Base-by-base conservation (phyloP, 2,329 filamentous ascomycete genomes). In the Claviceps sorghi region DNA sequence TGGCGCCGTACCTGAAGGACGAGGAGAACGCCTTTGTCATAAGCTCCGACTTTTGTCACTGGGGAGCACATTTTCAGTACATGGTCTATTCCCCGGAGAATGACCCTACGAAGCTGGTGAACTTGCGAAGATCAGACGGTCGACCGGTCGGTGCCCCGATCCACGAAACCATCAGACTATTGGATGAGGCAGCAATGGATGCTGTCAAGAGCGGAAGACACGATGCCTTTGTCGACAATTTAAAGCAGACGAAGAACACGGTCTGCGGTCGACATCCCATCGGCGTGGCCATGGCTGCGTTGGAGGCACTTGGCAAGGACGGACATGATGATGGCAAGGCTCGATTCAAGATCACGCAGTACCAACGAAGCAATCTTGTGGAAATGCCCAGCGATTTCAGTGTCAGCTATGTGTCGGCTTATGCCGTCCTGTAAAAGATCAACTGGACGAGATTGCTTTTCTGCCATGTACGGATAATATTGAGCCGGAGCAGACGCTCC, bases 31-130 rank as follows among this genome's bases (percentile, higher is more conserved):
- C 84, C 1, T 96, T 97, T 64, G 78, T 98, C 55, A 78, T 97
- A 57, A 93, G 86, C 65, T 95, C 89, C 1, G 93, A 98, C 66
- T 98, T 98, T 66, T 96, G 91, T 58, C 93, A 98, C 67, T 98
- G 93, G 93, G 93, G 93, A 11, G 60, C 73, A 0, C 77, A 88
- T 48, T 98, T 96, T 67, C 49, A 48, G 52, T 98, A 97, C 67
- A 87, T 82, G 30, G 84, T 84, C 54, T 95, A 96, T 65, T 76
- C 54, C 54, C 76, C 55, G 52, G 73, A 58, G 61, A 65, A 62
- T 38, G 64, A 68, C 13, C 57, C 70, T 2, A 72, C 26, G 58
- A 66, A 62, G 55, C 67, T 70, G 62, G 72, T 57, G 57, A 70
- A 62, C 22, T 70, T 72, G 38, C 55, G 59, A 5, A 52, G 64